Conservation (phyloP, 2,329 filamentous ascomycete genomes). For the Alternaria alternata region DNA sequence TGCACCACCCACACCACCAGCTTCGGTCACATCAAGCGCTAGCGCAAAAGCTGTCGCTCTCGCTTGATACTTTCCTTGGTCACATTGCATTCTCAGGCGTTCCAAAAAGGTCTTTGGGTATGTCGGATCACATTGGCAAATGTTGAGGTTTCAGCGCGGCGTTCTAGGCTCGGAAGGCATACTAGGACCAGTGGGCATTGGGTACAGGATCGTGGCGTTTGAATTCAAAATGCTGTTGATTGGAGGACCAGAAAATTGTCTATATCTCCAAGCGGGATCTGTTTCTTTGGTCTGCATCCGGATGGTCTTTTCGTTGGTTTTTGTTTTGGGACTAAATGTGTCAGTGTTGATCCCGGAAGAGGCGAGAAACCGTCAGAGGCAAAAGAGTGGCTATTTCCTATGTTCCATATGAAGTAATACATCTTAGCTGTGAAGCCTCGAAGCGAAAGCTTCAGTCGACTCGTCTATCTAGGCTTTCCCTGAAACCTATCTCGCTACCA, state of each 20-base stretch:
- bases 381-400: background rate
- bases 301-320: background rate
- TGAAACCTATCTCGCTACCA: background rate
- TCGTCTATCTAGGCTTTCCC: background rate
- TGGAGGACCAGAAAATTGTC: background rate
- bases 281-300: background rate
- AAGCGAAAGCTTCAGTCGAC: background rate
- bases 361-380: background rate
- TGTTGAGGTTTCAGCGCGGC: constrained; percentile 6
- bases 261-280: background rate
- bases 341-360: background rate
- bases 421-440: background rate
- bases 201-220: constrained; percentile 8
- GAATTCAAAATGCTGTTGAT: background rate
- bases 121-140: background rate
- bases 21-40: constrained; percentile 24
- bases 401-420: background rate
- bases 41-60: constrained; percentile 20
- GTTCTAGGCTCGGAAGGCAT: constrained; percentile 4
- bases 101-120: background rate
- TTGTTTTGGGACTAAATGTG: background rate
- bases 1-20: constrained; percentile 34
- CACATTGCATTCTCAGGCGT: constrained; percentile 6
- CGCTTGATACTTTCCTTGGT: constrained; percentile 5
- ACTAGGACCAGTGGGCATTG: constrained; percentile 4